These are phyloP conservation scores for Venturiaceae sp. DNA, from an alignment of 2,329 filamentous ascomycete genomes.

Conservation along the genomic window DNA sequence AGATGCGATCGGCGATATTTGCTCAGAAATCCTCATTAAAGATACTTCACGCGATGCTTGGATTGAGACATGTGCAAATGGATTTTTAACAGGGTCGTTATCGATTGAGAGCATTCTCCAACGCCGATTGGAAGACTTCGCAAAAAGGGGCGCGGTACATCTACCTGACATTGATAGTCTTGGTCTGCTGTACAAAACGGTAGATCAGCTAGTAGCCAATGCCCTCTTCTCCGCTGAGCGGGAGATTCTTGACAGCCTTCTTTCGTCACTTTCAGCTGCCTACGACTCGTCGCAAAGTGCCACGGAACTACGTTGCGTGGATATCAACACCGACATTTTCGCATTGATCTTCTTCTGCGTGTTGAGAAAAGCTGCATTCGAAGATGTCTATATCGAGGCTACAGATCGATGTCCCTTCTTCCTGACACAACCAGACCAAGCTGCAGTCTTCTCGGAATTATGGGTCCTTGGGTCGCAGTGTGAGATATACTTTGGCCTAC, in stretches of 20 bases:
- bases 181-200: neutral
- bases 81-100: neutral
- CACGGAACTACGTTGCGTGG: neutral
- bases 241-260: neutral
- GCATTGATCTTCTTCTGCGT: constrained; percentile 3
- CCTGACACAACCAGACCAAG: constrained; percentile 1
- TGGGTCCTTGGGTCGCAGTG: constrained; percentile 2
- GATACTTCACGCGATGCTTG: neutral
- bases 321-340: constrained; percentile 3
- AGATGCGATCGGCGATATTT: neutral
- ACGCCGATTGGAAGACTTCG: neutral
- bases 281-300: neutral
- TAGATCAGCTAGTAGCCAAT: neutral
- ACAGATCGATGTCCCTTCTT: constrained; percentile 4
- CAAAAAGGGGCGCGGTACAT: neutral
- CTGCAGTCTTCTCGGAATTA: constrained; percentile 1
- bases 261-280: neutral
- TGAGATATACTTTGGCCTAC: constrained; percentile 1
- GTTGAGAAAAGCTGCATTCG: neutral
- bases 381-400: constrained; percentile 3
- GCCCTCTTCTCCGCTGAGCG: neutral
- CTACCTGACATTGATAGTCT: neutral
- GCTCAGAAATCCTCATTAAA: neutral
- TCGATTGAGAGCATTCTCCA: neutral
- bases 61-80: neutral